Evolutionary conservation across 2,329 filamentous ascomycete species (phyloP).

Genomic region (Botrytis porri): DNA sequence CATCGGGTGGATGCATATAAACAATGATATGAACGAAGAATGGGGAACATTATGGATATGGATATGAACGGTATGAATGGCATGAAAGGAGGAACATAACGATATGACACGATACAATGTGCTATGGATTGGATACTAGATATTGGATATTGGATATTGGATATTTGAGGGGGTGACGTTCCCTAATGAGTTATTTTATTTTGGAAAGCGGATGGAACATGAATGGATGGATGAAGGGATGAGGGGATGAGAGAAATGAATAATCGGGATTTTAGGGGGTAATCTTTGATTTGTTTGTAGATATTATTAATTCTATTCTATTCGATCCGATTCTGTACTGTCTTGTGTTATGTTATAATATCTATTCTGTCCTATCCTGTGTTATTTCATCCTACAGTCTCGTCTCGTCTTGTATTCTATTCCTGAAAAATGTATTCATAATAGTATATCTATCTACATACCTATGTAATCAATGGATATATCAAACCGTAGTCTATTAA

Average conservation of each 20-base stretch:
- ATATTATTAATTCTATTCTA: neutral
- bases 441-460: no score
- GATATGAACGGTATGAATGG: neutral
- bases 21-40: neutral
- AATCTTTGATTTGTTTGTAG: neutral
- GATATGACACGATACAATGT: slow-evolving; percentile 1
- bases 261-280: neutral
- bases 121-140: neutral
- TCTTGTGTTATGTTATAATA: no score
- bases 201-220: neutral
- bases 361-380: neutral
- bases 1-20: neutral
- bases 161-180: neutral
- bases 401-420: no score
- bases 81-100: neutral
- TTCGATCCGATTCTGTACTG: neutral
- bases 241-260: neutral
- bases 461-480: no score
- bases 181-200: neutral
- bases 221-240: neutral
- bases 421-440: no score
- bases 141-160: neutral
- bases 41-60: neutral
- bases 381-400: no score
- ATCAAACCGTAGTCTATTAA: no score